Evolutionary conservation across 495 filamentous ascomycete genomes (phyloP), one percentile per base, ranked within the genome.

Genomic region (Neurospora sp.): DNA sequence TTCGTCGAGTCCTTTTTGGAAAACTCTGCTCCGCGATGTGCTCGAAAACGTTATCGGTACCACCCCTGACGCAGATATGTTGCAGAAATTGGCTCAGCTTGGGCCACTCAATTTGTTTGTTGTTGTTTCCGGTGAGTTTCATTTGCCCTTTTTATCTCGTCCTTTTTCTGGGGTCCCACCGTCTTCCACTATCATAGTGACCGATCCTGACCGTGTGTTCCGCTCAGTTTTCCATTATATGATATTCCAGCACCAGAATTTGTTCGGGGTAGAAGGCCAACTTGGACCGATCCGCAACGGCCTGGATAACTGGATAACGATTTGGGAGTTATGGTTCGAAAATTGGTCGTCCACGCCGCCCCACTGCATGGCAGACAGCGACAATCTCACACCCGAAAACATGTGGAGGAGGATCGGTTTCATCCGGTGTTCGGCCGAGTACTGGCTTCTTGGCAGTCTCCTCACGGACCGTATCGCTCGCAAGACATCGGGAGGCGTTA

Each of bases 211-310:
- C 41, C 1, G 53, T 17, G 27, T 27, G 27, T 65, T 16, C 39
- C 41, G 27, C 20, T 7, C 40, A 80, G 78, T 76, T 10, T 77
- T 80, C 44, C 78, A 80, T 65, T 77, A 75, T 72, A 77, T 80
- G 73, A 80, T 80, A 14, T 80, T 80, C 69, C 78, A 80, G 39
- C 78, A 79, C 35, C 78, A 80, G 48, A 80, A 80, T 70, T 70
- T 75, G 41, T 76, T 79, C 35, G 77, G 75, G 0, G 77, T 80
- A 0, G 78, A 75, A 44, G 78, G 78, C 20, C 78, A 80, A 48
- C 71, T 80, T 9, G 76, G 74, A 1, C 78, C 77, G 3, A 80
- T 80, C 27, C 75, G 77, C 5, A 75, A 73, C 37, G 78, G 77
- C 4, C 72, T 80, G 45, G 69, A 72, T 7, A 80, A 80, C 22